Percentiles rank a stretch among this genome's conserved stretches.
phyloP scores from a whole-genome alignment of 129 eudicot genomes.

The Flaveria bidentis region DNA sequence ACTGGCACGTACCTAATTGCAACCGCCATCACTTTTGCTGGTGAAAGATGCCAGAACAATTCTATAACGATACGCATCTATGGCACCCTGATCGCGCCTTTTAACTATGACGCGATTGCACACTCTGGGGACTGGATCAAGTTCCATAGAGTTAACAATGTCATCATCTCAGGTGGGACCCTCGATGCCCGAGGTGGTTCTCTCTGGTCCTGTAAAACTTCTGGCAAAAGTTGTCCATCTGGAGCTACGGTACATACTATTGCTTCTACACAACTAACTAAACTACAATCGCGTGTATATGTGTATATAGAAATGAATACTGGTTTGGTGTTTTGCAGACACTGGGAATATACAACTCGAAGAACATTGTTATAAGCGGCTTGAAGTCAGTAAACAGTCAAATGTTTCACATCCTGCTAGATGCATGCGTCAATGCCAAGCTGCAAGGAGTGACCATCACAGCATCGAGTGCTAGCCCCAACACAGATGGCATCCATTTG shows the following conservation, averaged over 20 bases:
- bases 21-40: conserved; percentile 26
- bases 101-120: conserved; percentile 32
- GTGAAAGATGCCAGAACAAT: conserved; percentile 30
- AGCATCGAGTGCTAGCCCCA: conserved; percentile 51
- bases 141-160: conserved; percentile 49
- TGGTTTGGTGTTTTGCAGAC: conserved; percentile 28
- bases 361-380: conserved; percentile 40
- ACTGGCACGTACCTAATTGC: conserved; percentile 31
- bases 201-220: conserved; percentile 59
- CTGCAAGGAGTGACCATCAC: conserved; percentile 39
- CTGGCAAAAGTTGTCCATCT: conserved; percentile 53
- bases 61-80: conserved; percentile 27
- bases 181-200: conserved; percentile 53
- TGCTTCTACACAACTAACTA: too few relatives aligned
- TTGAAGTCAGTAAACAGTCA: conserved; percentile 56
- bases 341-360: conserved; percentile 44
- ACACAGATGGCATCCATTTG: conserved; percentile 65
- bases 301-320: too few relatives aligned
- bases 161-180: conserved; percentile 58
- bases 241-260: conserved; percentile 54
- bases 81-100: conserved; percentile 36
- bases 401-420: conserved; percentile 49
- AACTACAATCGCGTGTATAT: too few relatives aligned
- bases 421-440: conserved; percentile 49
- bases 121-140: conserved; percentile 44